Base-by-base conservation (phyloP, 2,329 filamentous ascomycete species). In the Simplicillium sp. region DNA sequence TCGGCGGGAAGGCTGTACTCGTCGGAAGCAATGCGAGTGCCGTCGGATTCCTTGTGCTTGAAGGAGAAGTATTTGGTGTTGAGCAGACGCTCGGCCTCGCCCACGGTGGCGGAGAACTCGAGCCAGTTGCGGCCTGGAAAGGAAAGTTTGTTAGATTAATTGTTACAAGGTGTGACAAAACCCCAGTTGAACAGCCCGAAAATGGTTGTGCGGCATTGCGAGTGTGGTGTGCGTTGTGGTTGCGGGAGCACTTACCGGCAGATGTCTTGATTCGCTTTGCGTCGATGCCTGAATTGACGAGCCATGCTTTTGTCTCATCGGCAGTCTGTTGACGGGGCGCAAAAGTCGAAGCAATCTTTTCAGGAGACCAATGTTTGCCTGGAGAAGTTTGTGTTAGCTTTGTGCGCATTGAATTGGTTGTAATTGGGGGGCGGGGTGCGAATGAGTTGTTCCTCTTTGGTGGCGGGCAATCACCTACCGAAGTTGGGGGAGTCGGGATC, bases 21-120 rank as follows among this genome's bases (percentile, higher is more conserved):
- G 38, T 64, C 60, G 40, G 62, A 64, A 4, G 61, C 62, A 14
- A 65, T 44, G 41, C 63, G 62, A 29, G 44, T 42, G 7, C 54
- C 46, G 43, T 60, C 43, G 2, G 48, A 44, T 16, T 51, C 48
- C 17, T 39, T 34, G 46, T 73, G 66, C 47, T 64, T 56, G 49
- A 70, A 73, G 35, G 67, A 52, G 45, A 73, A 64, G 50, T 73
- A 75, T 44, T 71, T 60, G 7, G 73, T 67, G 46, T 65, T 62
- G 36, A 77, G 62, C 17, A 77, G 61, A 14, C 55, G 52, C 50
- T 77, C 73, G 11, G 68, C 64, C 52, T 77, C 70, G 33, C 62
- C 57, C 3, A 68, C 67, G 11, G 70, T 70, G 6, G 70, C 70
- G 42, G 73, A 64, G 50, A 76, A 73, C 7, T 65, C 55, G 28